phyloP scores from a whole-genome alignment of 257 asterid species.

The Scutellaria minor region DNA sequence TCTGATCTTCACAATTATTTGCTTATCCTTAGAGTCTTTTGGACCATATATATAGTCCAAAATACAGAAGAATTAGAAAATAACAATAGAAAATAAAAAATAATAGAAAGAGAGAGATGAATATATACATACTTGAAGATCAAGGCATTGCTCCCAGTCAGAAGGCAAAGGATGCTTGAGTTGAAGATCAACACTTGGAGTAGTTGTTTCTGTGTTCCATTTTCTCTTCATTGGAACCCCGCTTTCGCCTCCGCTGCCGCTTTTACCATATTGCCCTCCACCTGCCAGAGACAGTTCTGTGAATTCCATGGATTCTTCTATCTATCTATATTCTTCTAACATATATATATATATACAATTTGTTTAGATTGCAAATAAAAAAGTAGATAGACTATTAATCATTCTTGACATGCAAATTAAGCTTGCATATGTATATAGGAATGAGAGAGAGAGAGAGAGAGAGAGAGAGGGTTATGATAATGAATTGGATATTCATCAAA shows the following conservation, averaged over 20 bases:
- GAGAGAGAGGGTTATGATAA: not conserved
- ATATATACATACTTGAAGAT: slow-evolving; percentile 50
- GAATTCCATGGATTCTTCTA: slow-evolving; percentile 43
- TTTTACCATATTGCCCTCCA: slow-evolving; percentile 21
- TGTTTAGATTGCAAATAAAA: not conserved
- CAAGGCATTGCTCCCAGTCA: slow-evolving; percentile 76
- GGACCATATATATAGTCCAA: too few relatives aligned
- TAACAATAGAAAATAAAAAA: not conserved
- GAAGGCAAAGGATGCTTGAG: slow-evolving; percentile 59
- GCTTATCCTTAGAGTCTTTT: too few relatives aligned
- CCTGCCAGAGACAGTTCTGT: slow-evolving; percentile 53
- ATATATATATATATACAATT: too few relatives aligned
- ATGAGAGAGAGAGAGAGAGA: not conserved
- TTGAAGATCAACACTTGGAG: slow-evolving; percentile 55
- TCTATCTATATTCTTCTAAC: not conserved
- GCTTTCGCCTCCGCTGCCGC: slow-evolving; percentile 20
- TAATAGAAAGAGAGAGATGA: not conserved
- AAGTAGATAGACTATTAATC: not conserved
- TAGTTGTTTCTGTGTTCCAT: slow-evolving; percentile 32
- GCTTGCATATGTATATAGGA: not conserved
- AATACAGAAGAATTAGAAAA: too few relatives aligned
- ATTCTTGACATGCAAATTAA: slow-evolving; percentile 16
- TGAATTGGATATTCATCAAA: slow-evolving; percentile 37
- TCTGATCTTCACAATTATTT: not conserved
- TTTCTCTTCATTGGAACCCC: slow-evolving; percentile 54